Base-by-base conservation (phyloP, 805 yeast species). In the Pichia thaimueangensis region DNA sequence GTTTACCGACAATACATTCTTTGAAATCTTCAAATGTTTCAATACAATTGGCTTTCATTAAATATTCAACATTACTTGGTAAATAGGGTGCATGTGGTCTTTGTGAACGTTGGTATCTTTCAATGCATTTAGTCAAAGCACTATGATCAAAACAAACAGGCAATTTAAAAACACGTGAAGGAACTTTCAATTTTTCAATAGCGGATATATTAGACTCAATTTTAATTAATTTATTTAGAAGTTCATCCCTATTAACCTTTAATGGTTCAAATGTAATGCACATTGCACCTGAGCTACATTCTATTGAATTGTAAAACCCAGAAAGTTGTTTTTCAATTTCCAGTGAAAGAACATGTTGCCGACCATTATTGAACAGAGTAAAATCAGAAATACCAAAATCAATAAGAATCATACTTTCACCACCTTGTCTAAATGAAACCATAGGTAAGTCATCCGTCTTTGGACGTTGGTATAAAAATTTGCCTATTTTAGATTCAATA, bases 41-140 rank as follows among this genome's bases (percentile, higher is more conserved):
- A 30, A 59, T 47, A 42, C 59, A 53, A 34, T 54, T 58, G 9
- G 63, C 57, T 28, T 47, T 50, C 60, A 53, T 59, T 19, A 59
- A 42, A 40, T 50, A 59, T 31, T 56, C 54, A 16, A 47, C 35
- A 30, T 59, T 59, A 32, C 52, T 47, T 32, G 63, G 63, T 23
- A 59, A 45, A 39, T 59, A 59, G 4, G 63, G 49, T n/a, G 63
- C 63, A 53, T 51, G 50, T 7, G 62, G 62, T 46, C 63, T 53
- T 39, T 57, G 61, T 3, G 63, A 49, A 39, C 52, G 59, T 31
- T 47, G 49, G 33, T 58, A 58, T 29, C 63, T 46, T 13, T 50
- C 53, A 17, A 58, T 49, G 35, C 60, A 56, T 27, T 53, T 52
- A 20, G 35, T 43, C 23, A 58, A 45, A 7, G 60, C 51, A 12